A percentile compares a stretch with the other conserved stretches of the same genome.
These are phyloP conservation scores for Phytophthora colocasiae DNA, from an alignment of 352 stramenopile species.

Conservation along the genomic window DNA sequence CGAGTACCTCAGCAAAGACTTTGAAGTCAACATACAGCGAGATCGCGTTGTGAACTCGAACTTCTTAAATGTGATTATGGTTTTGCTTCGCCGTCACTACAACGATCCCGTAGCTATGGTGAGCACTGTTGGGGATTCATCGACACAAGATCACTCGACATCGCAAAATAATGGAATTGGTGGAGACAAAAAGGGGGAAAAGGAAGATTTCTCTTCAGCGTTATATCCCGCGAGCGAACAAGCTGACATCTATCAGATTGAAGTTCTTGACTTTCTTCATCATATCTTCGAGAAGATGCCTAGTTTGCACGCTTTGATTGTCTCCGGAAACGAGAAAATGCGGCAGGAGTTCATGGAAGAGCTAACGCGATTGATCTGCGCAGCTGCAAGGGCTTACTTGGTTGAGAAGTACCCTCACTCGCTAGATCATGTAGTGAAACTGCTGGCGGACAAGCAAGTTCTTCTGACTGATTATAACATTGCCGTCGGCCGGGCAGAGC, in stretches of 20 bases:
- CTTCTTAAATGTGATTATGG: slow-evolving; percentile 63
- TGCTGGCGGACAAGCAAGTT: slow-evolving; percentile 55
- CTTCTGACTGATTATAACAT: slow-evolving; percentile 48
- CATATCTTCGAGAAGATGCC: slow-evolving; percentile 60
- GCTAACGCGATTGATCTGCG: slow-evolving; percentile 53
- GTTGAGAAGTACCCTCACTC: slow-evolving; percentile 46
- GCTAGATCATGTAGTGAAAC: slow-evolving; percentile 42
- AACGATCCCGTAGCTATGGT: slow-evolving; percentile 52
- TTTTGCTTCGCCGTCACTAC: slow-evolving; percentile 63
- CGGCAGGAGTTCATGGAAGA: slow-evolving; percentile 70
- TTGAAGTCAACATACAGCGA: slow-evolving; percentile 66
- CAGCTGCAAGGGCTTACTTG: slow-evolving; percentile 52
- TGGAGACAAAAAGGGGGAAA: background rate
- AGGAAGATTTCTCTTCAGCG: background rate
- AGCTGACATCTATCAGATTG: slow-evolving; percentile 37
- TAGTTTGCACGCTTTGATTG: slow-evolving; percentile 42
- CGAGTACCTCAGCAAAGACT: slow-evolving; percentile 73
- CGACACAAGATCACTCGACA: background rate
- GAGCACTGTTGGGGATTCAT: slow-evolving; percentile 8
- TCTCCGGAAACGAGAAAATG: slow-evolving; percentile 50
- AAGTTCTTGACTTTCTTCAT: slow-evolving; percentile 69
- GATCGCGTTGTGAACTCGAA: slow-evolving; percentile 61
- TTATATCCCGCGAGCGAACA: slow-evolving; percentile 4
- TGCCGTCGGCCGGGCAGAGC: slow-evolving; percentile 36
- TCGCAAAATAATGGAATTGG: too few relatives aligned